Evolutionary conservation across 352 stramenopile genomes (phyloP), one percentile per base, ranked within the genome.

Genomic region (Globisporangium yorkense): DNA sequence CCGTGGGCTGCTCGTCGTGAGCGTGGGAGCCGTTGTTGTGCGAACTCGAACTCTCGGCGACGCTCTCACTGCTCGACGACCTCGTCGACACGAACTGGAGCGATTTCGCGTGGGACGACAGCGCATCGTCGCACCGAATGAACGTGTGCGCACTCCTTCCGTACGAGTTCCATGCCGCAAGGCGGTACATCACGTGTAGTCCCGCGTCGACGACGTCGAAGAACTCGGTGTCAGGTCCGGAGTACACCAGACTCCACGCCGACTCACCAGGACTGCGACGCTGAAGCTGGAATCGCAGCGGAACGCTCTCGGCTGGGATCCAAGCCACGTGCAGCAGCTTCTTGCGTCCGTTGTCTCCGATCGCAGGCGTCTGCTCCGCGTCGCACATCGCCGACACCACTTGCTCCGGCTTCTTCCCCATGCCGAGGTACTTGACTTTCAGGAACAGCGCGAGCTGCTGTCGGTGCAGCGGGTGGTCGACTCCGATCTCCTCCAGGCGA

Each of bases 141-240:
- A 80, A 87, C 1, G 66, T 68, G 41, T 84, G 78, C 0, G 70
- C 35, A 27, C 84, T 94, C 2, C 78, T 79, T 21, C 84, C 84
- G 40, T 91, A 94, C 15, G 84, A 86, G 54, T 92, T 94, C 82
- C 84, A 94, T 0, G 80, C 88, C 45, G 84, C 82, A 2, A 94
- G 66, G 9, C 83, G 80, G 55, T 91, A 94, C 8, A 88, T 74
- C 3, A 89, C 67, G 51, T 85, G 77, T 45, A 82, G 66, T 7
- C 75, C 66, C 18, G 63, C 57, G 15, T 82, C 66, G 13, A 88
- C 69, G 16, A 87, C 60, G 54, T 92, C 82, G 46, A 89, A 65
- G 65, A 87, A 89, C 56, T 92, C 82, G 1, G 74, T 80, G 40
- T 92, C 82, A 0, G 77, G 68, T 21, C 82, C 82, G 7, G 71